Conservation (phyloP, 371 early-diverging fungal species). For the Chytridiales sp. region DNA sequence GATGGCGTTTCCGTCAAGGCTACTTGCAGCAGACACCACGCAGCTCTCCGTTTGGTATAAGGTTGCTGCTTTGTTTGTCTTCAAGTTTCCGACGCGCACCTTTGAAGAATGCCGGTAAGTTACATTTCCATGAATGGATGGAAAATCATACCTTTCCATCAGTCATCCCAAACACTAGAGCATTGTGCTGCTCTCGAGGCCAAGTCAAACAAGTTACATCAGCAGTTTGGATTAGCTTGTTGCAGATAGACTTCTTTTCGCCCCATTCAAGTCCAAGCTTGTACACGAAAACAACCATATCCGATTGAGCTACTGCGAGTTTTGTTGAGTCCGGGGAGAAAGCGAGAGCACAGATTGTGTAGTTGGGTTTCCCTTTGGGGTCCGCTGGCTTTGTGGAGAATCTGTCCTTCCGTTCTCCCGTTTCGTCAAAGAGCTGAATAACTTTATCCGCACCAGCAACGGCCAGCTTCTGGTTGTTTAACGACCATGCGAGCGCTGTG, state of each 20-base stretch:
- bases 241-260: slow-evolving; percentile 61
- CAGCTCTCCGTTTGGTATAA: slow-evolving; percentile 55
- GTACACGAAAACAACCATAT: slow-evolving; percentile 58
- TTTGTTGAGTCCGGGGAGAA: slow-evolving; percentile 58
- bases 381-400: slow-evolving; percentile 60
- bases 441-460: slow-evolving; percentile 48
- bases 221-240: slow-evolving; percentile 55
- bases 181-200: slow-evolving; percentile 55
- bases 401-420: slow-evolving; percentile 59
- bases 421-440: slow-evolving; percentile 56
- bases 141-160: slow-evolving; percentile 50
- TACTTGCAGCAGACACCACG: slow-evolving; percentile 50
- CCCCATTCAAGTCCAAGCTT: slow-evolving; percentile 62
- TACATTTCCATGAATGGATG: neutral
- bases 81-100: slow-evolving; percentile 57
- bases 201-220: slow-evolving; percentile 56
- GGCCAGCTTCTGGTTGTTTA: slow-evolving; percentile 54
- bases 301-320: slow-evolving; percentile 59
- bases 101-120: slow-evolving; percentile 7
- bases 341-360: slow-evolving; percentile 47
- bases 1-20: slow-evolving; percentile 52
- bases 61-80: slow-evolving; percentile 61
- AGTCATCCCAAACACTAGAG: slow-evolving; percentile 53
- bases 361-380: slow-evolving; percentile 40
- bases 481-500: slow-evolving; percentile 54